Conservation (phyloP, 108 stramenopile genomes). For the Stephanodiscus triporus region DNA sequence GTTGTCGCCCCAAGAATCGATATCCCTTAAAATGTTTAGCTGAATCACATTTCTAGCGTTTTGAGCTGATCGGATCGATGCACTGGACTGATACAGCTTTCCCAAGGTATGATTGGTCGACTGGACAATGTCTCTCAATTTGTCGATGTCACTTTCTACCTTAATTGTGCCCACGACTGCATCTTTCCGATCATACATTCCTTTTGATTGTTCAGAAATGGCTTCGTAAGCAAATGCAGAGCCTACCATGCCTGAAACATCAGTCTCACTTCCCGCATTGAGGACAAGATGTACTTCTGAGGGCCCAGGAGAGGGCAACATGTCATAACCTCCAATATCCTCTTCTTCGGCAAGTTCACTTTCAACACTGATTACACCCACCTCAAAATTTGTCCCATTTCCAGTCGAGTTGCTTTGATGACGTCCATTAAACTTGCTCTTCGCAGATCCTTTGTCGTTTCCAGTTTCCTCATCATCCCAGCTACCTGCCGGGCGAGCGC, state of each 20-base stretch:
- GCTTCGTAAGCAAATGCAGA: conserved; percentile 38
- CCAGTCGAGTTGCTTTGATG: neutral
- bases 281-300: conserved; percentile 73
- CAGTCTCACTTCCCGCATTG: conserved; percentile 41
- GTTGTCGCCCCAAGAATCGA: conserved; percentile 84
- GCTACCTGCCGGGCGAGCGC: conserved; percentile 48
- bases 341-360: conserved; percentile 59
- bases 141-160: conserved; percentile 86
- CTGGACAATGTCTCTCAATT: conserved; percentile 76
- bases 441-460: conserved; percentile 2
- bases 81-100: conserved; percentile 59
- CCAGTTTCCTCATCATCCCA: conserved; percentile 56
- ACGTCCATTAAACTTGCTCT: neutral
- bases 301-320: conserved; percentile 81
- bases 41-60: conserved; percentile 54
- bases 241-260: conserved; percentile 38
- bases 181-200: conserved; percentile 20
- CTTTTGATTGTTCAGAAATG: conserved; percentile 15
- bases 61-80: conserved; percentile 58
- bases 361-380: conserved; percentile 72
- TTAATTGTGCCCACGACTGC: conserved; percentile 71
- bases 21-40: conserved; percentile 63
- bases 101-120: conserved; percentile 70
- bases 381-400: conserved; percentile 59
- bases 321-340: conserved; percentile 68